These are phyloP conservation scores for Pulveroboletus frians DNA, from an alignment of 768 basidiomycete genomes.

Conservation along the genomic window DNA sequence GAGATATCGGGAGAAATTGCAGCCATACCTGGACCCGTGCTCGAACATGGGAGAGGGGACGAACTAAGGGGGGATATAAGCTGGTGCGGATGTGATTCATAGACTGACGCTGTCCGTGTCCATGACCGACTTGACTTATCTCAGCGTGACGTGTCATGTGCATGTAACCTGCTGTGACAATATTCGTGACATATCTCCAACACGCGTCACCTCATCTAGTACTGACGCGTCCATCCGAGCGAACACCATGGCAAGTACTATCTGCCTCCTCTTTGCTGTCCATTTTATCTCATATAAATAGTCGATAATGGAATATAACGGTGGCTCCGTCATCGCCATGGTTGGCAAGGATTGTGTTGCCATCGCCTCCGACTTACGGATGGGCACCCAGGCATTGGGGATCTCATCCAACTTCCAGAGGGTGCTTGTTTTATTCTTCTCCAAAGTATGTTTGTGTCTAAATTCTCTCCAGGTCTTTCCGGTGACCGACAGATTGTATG, in stretches of 20 bases:
- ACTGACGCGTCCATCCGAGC: slow-evolving; percentile 19
- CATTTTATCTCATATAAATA: slow-evolving; percentile 26
- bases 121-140: background rate
- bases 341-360: slow-evolving; percentile 98
- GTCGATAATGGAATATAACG: slow-evolving; percentile 92
- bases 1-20: background rate
- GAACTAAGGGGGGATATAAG: slow-evolving; percentile 3
- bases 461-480: slow-evolving; percentile 71
- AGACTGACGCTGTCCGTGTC: background rate
- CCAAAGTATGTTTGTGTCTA: slow-evolving; percentile 3
- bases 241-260: slow-evolving; percentile 21
- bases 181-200: background rate
- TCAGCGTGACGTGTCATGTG: slow-evolving; percentile 1
- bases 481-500: slow-evolving; percentile 84
- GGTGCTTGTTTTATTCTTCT: slow-evolving; percentile 41
- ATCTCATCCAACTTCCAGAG: slow-evolving; percentile 93
- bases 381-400: slow-evolving; percentile 83
- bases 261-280: background rate
- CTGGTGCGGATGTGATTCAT: slow-evolving; percentile 10
- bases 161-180: slow-evolving; percentile 10
- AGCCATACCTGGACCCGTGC: slow-evolving; percentile 19
- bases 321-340: slow-evolving; percentile 99
- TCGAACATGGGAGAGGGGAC: slow-evolving; percentile 13
- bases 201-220: slow-evolving; percentile 19
- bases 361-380: slow-evolving; percentile 89